phyloP scores from a whole-genome alignment of 371 early-diverging fungal species.

The Umbelopsis sp. region DNA sequence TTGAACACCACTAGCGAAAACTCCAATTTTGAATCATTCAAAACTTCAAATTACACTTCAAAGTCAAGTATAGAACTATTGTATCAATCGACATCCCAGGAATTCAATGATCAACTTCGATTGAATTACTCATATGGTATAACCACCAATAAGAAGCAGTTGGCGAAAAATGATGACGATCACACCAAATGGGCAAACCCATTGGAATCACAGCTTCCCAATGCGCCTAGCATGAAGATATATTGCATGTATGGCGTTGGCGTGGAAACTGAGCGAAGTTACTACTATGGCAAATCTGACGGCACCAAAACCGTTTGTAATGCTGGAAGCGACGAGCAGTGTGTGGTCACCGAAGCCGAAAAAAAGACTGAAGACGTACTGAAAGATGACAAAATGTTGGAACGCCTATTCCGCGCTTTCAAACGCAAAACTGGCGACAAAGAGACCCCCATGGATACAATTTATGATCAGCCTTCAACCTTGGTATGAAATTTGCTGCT shows the following conservation, averaged over 20 bases:
- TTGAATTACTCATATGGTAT: conserved; percentile 73
- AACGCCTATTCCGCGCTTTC: conserved; percentile 9
- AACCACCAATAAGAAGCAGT: conserved; percentile 56
- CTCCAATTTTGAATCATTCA: conserved; percentile 19
- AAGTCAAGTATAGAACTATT: conserved; percentile 60
- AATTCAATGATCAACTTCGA: conserved; percentile 55
- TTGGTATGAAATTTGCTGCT: neutral
- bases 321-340: conserved; percentile 27
- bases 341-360: conserved; percentile 30
- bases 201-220: conserved; percentile 79
- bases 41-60: conserved; percentile 52
- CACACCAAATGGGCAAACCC: conserved; percentile 87
- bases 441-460: neutral
- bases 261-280: conserved; percentile 79
- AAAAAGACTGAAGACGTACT: conserved; percentile 23
- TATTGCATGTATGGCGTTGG: conserved; percentile 88
- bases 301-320: conserved; percentile 12
- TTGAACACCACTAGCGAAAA: conserved; percentile 24
- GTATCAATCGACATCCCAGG: conserved; percentile 48
- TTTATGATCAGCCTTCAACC: neutral
- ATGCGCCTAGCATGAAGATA: conserved; percentile 79
- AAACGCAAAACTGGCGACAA: neutral
- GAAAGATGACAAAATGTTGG: conserved; percentile 10
- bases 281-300: conserved; percentile 56
- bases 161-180: conserved; percentile 52